phyloP scores from a whole-genome alignment of 441 rosid species.

The Euphorbia schlechtendalii region DNA sequence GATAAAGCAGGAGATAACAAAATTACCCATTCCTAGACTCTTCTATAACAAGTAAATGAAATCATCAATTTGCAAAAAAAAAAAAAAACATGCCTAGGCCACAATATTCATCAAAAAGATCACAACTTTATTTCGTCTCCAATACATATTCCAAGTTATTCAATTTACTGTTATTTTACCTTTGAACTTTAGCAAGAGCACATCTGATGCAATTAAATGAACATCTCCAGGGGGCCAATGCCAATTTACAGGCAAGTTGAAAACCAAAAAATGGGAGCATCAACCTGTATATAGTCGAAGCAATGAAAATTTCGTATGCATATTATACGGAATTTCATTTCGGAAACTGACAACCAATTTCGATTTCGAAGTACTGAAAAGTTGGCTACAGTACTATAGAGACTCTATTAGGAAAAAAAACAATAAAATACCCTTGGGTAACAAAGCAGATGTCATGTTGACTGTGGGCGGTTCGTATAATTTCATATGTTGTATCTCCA shows the following conservation, averaged over 20 bases:
- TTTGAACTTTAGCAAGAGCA: conserved; percentile 31
- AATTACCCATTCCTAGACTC: conserved; percentile 10
- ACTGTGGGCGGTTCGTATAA: conserved; percentile 19
- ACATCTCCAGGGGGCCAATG: conserved; percentile 37
- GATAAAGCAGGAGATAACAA: conserved; percentile 4
- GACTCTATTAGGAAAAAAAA: conserved; percentile 11
- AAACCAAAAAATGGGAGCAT: conserved; percentile 49
- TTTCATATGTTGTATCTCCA: conserved; percentile 32
- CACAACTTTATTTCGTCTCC: not conserved
- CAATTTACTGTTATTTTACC: too few relatives aligned
- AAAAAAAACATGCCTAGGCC: too few relatives aligned
- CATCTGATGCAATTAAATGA: conserved; percentile 34
- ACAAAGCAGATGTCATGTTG: conserved; percentile 28
- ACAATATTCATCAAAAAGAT: not conserved
- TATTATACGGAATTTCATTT: not conserved
- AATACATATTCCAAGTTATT: not conserved
- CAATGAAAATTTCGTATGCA: too few relatives aligned
- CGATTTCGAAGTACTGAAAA: not conserved
- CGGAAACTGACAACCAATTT: conserved; percentile 1
- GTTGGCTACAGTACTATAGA: too few relatives aligned
- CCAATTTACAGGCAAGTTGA: conserved; percentile 39
- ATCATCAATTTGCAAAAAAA: not conserved
- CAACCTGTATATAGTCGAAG: too few relatives aligned
- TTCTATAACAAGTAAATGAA: not conserved
- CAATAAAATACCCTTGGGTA: conserved; percentile 42